Evolutionary conservation across 2,329 filamentous ascomycete species (phyloP), one percentile per base, ranked within the genome.

Genomic region (Lachnellula arida): DNA sequence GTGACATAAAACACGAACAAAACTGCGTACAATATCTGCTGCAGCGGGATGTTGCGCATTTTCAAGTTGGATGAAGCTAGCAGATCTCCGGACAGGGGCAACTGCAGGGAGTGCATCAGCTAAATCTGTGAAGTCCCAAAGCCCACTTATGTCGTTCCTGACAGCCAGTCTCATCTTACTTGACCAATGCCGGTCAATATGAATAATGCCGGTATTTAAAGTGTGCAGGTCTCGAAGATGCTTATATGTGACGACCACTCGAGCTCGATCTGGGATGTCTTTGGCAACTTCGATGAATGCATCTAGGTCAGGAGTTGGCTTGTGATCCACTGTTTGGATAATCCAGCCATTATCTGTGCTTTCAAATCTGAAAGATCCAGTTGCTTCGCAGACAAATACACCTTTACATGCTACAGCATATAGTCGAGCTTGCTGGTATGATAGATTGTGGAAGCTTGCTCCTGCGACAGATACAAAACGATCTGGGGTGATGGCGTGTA

Each of bases 141-240:
- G 75, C 5, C 94, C 95, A 1, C 89, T 89, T 59, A 79, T 76
- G 68, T 99, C 94, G 71, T 99, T 99, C 54, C 94, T 86, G 52
- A 93, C 84, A 4, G 93, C 92, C 66, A 97, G 76, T 67, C 91
- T 87, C 89, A 99, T 97, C 76, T 95, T 95, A 55, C 87, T 86
- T 49, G 91, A 88, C 94, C 94, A 99, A 73, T 99, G 94, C 44
- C 94, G 85, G 72, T 99, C 94, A 54, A 99, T 84, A 62, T 94
- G 88, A 61, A 97, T 82, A 69, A 99, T 93, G 56, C 87, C 89
- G 0, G 94, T 99, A 72, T 96, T 92, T 53, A 95, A 81, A 0
- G 93, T 97, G 72, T 99, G 94, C 55, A 99, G 78, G 70, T 99
- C 95, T 55, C 93, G 82, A 39, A 99, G 85, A 71, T 99, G 93